Conservation (phyloP, 345 rosid genomes). For the Fremontodendron californicum region DNA sequence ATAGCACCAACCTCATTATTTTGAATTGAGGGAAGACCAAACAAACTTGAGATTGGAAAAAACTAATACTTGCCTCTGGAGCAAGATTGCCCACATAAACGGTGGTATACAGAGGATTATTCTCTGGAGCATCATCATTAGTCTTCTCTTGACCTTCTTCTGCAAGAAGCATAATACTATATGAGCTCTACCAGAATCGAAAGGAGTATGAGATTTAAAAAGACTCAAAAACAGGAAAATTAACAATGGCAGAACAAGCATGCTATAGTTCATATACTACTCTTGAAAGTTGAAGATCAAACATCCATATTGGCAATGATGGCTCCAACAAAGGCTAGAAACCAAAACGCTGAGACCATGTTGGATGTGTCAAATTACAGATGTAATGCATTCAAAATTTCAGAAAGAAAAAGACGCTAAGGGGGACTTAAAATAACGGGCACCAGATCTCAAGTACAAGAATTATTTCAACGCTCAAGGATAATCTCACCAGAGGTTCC, state of each 20-base stretch:
- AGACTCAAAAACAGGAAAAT: not conserved
- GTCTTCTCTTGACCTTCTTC: too few species aligned
- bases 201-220: not conserved
- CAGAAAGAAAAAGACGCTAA: not conserved
- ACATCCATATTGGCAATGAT: not conserved
- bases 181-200: not conserved
- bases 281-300: too few species aligned
- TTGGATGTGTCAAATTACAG: not conserved
- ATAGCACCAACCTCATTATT: not conserved
- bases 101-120: too few species aligned
- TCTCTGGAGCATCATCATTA: too few species aligned
- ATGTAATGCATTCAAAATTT: not conserved
- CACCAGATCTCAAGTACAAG: not conserved
- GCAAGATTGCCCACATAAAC: slow-evolving; percentile 74
- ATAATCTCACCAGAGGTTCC: slow-evolving; percentile 64
- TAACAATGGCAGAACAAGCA: not conserved
- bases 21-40: not conserved
- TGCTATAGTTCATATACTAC: not conserved
- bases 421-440: not conserved
- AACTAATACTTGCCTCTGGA: slow-evolving; percentile 44
- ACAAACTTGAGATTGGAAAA: not conserved
- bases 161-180: slow-evolving; percentile 23
- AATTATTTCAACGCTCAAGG: not conserved
- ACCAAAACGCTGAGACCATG: not conserved
- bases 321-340: not conserved